These are phyloP conservation scores for Paramecium pentaurelia DNA, from an alignment of 73 alveolate genomes.

Conservation along the genomic window DNA sequence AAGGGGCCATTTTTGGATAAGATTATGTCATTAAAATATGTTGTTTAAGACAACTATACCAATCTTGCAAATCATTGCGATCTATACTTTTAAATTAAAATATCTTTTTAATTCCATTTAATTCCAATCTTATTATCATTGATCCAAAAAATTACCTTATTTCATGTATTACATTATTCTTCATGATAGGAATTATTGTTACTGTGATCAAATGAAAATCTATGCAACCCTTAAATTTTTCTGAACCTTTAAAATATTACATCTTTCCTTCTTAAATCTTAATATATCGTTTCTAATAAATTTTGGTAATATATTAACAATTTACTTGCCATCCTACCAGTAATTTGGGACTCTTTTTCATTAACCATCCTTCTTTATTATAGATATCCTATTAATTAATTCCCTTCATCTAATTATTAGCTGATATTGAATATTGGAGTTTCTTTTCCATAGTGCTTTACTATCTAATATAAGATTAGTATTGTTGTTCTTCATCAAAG, in stretches of 20 bases:
- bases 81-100: background rate
- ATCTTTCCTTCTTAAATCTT: background rate
- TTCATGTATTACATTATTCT: background rate
- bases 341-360: slow-evolving; percentile 34
- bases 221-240: background rate
- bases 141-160: background rate
- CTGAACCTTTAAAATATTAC: background rate
- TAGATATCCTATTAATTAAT: background rate
- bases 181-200: background rate
- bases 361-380: slow-evolving; percentile 1
- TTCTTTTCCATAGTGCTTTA: background rate
- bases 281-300: slow-evolving; percentile 16
- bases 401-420: background rate
- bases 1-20: background rate
- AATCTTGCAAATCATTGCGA: background rate
- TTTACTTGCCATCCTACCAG: slow-evolving; percentile 41
- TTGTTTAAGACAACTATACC: background rate
- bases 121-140: background rate
- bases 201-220: slow-evolving; percentile 22
- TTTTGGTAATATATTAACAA: background rate
- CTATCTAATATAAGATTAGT: background rate
- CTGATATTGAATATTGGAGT: background rate
- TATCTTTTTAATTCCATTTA: background rate
- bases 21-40: background rate
- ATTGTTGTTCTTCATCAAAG: background rate